Evolutionary conservation across 2,329 filamentous ascomycete genomes (phyloP).

Genomic region (Lecanoromycetidae sp.): DNA sequence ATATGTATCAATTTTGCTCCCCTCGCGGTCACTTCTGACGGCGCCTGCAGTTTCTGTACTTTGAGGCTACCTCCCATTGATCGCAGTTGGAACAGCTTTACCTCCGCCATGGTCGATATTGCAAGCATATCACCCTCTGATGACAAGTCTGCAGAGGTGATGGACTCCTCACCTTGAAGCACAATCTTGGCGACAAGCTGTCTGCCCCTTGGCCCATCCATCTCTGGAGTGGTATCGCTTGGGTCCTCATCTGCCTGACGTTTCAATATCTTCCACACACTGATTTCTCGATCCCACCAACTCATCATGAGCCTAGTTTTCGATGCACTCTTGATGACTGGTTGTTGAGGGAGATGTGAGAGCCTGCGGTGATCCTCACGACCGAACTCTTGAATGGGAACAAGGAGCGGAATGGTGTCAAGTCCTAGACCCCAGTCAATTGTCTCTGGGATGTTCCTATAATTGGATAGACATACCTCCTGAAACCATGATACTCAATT

Average conservation of each 20-base stretch:
- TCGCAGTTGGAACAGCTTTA: slow-evolving; percentile 65
- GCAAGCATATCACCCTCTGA: slow-evolving; percentile 59
- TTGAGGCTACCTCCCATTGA: slow-evolving; percentile 46
- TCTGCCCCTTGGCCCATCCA: slow-evolving; percentile 28
- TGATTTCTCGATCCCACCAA: slow-evolving; percentile 85
- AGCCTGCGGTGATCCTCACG: slow-evolving; percentile 72
- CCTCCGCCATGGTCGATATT: slow-evolving; percentile 60
- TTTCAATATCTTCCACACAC: slow-evolving; percentile 58
- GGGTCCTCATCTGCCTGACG: slow-evolving; percentile 37
- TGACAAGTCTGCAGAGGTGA: slow-evolving; percentile 63
- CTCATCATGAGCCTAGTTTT: slow-evolving; percentile 66
- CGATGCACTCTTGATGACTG: slow-evolving; percentile 60
- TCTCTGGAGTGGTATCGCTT: slow-evolving; percentile 22
- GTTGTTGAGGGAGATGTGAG: slow-evolving; percentile 69
- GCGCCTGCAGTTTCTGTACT: slow-evolving; percentile 56
- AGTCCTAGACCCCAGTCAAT: slow-evolving; percentile 47
- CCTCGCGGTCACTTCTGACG: slow-evolving; percentile 41
- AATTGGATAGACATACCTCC: slow-evolving; percentile 50
- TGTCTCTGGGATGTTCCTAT: too few relatives aligned
- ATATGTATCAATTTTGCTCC: slow-evolving; percentile 56
- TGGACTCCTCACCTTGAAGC: slow-evolving; percentile 62
- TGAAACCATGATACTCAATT: slow-evolving; percentile 76
- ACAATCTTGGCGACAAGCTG: slow-evolving; percentile 59
- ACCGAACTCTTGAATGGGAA: slow-evolving; percentile 65
- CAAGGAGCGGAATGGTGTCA: slow-evolving; percentile 69